Percentiles rank a stretch among this genome's conserved stretches.
phyloP scores from a whole-genome alignment of 2,329 filamentous ascomycete genomes.

The Epichloe typhina region DNA sequence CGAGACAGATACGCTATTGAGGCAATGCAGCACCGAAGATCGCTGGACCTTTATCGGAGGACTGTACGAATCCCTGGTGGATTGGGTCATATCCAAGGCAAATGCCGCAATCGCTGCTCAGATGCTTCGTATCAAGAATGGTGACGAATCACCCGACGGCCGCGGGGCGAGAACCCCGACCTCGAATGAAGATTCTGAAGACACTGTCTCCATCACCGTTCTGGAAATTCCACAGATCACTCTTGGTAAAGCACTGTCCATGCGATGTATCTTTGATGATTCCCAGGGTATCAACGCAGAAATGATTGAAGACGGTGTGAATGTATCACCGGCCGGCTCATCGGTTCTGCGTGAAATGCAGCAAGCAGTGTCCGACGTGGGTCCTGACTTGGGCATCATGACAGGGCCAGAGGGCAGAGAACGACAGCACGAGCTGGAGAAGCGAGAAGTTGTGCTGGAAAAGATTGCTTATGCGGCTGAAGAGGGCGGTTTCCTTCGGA shows the following conservation, averaged over 20 bases:
- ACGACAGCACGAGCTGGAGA: slow-evolving; percentile 66
- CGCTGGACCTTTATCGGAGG: slow-evolving; percentile 71
- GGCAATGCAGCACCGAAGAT: slow-evolving; percentile 73
- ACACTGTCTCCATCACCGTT: slow-evolving; percentile 81
- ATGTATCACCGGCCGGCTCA: slow-evolving; percentile 58
- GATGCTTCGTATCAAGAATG: slow-evolving; percentile 51
- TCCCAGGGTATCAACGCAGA: slow-evolving; percentile 85
- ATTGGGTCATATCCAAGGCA: slow-evolving; percentile 84
- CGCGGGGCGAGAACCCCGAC: slow-evolving; percentile 49
- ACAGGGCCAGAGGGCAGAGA: slow-evolving; percentile 55
- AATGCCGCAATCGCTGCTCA: slow-evolving; percentile 74
- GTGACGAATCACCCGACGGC: slow-evolving; percentile 55
- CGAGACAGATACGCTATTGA: slow-evolving; percentile 68
- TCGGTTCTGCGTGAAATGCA: slow-evolving; percentile 83
- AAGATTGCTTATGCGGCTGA: slow-evolving; percentile 76
- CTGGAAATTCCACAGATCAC: slow-evolving; percentile 71
- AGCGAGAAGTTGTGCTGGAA: slow-evolving; percentile 70
- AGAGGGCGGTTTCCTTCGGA: slow-evolving; percentile 68
- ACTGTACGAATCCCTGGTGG: slow-evolving; percentile 85
- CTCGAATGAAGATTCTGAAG: slow-evolving; percentile 57
- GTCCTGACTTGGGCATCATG: slow-evolving; percentile 65
- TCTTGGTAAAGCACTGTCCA: slow-evolving; percentile 75
- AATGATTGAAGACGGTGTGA: slow-evolving; percentile 90
- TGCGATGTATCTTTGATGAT: slow-evolving; percentile 89
- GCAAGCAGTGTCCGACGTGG: slow-evolving; percentile 62